Base-by-base conservation (phyloP, 179 eudicot species). In the Beta macrorhiza region DNA sequence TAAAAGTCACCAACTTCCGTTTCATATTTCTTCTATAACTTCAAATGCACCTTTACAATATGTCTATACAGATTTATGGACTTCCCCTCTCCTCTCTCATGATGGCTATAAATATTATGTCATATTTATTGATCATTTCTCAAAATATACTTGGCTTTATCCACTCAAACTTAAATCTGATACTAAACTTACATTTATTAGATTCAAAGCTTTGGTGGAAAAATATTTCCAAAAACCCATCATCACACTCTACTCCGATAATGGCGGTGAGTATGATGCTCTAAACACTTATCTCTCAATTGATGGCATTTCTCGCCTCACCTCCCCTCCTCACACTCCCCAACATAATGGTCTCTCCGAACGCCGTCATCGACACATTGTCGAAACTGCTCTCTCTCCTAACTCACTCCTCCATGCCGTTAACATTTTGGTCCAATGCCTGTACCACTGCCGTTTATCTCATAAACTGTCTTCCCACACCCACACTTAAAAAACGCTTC, bases 31-130 rank as follows among this genome's bases (percentile, higher is more conserved):
- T 17, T 16, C 63, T 59, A 59, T 59, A 3, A 3, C 22, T 5
- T 59, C 63, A 5, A 59, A 4, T 59, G 22, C 22, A 16, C 63
- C 63, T 16, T 9, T 59, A 3, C 20, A 59, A 59, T 59, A 16
- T 17, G 63, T 59, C 20, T 59, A 17, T 0, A 59, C 22, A 2
- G 5, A 59, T 59, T 5, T 59, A 4, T 59, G 63, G 63, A 59
- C 63, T 3, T 16, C 63, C 5, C 63, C 20, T 5, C 5, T 59
- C 5, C 19, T 16, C 19, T 16, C 63, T 17, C 63, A 59, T 57
- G 61, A 51, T 32, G 15, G 64, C 56, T 57, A n/a, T 53, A 81
- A 81, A 67, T 75, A 67, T 74, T 72, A 75, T n/a, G 25, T 67
- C 53, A 22, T 81, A 5, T 53, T 59, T 4, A 67, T 77, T 17